These are phyloP conservation scores for Nissolia schottii DNA, from an alignment of 306 rosid species.

Conservation along the genomic window DNA sequence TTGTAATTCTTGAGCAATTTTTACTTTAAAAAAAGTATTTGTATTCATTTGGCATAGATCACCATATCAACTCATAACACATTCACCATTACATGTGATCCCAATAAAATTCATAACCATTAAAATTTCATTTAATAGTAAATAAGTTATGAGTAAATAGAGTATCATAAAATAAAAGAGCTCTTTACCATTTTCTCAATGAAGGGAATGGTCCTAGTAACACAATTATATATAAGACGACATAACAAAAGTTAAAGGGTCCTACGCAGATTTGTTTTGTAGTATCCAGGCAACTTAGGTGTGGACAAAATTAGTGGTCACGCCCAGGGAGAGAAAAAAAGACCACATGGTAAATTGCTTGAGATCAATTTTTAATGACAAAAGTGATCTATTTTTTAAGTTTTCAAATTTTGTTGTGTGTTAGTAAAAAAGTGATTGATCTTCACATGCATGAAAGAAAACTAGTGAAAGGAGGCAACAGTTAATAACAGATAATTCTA, in stretches of 20 bases:
- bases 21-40: too few relatives aligned
- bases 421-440: too few relatives aligned
- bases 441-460: constrained; percentile 2
- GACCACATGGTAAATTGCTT: background rate
- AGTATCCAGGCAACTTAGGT: background rate
- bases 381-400: too few relatives aligned
- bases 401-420: too few relatives aligned
- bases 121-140: too few relatives aligned
- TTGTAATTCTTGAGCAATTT: background rate
- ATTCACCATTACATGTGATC: too few relatives aligned
- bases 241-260: background rate
- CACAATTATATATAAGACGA: background rate
- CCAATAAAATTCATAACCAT: too few relatives aligned
- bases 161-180: too few relatives aligned
- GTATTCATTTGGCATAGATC: too few relatives aligned
- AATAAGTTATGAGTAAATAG: too few relatives aligned
- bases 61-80: too few relatives aligned
- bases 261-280: background rate
- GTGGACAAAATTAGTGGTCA: background rate
- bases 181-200: background rate
- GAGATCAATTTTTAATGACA: background rate
- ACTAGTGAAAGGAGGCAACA: background rate
- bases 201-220: background rate
- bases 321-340: background rate
- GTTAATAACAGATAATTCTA: background rate